phyloP scores from a whole-genome alignment of 2,329 filamentous ascomycete species.

The Fusarium sp. region DNA sequence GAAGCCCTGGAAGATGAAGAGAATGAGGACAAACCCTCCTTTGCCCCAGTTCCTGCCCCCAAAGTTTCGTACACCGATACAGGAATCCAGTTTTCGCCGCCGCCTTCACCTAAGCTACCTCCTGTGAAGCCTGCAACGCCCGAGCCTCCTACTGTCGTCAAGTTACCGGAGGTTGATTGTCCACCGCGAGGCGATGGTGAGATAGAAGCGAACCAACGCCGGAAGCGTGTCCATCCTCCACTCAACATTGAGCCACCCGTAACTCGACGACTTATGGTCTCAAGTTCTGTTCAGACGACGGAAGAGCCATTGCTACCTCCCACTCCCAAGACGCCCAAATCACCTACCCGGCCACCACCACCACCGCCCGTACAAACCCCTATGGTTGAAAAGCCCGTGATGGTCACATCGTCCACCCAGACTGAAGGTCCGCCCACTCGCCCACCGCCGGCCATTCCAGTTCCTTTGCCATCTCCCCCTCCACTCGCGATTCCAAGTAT shows the following conservation, averaged over 20 bases:
- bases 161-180: slow-evolving; percentile 56
- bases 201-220: slow-evolving; percentile 78
- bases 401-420: slow-evolving; percentile 71
- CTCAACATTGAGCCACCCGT: slow-evolving; percentile 59
- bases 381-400: slow-evolving; percentile 50
- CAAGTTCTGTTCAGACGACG: slow-evolving; percentile 70
- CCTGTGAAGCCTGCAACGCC: slow-evolving; percentile 55
- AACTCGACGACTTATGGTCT: slow-evolving; percentile 67
- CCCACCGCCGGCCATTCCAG: background rate
- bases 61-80: slow-evolving; percentile 74
- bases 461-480: slow-evolving; percentile 46
- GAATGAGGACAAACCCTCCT: slow-evolving; percentile 59
- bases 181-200: slow-evolving; percentile 63
- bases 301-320: slow-evolving; percentile 73
- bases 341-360: slow-evolving; percentile 55
- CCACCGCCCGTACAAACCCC: slow-evolving; percentile 48
- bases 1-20: slow-evolving; percentile 68
- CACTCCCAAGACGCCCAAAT: slow-evolving; percentile 63
- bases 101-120: slow-evolving; percentile 72
- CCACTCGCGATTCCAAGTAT: slow-evolving; percentile 81
- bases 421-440: slow-evolving; percentile 55
- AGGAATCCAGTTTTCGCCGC: slow-evolving; percentile 86
- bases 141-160: slow-evolving; percentile 55
- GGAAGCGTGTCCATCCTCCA: slow-evolving; percentile 72
- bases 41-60: slow-evolving; percentile 46